These are phyloP conservation scores for Stramenopiles sp. DNA, from an alignment of 352 stramenopile genomes.

Conservation along the genomic window DNA sequence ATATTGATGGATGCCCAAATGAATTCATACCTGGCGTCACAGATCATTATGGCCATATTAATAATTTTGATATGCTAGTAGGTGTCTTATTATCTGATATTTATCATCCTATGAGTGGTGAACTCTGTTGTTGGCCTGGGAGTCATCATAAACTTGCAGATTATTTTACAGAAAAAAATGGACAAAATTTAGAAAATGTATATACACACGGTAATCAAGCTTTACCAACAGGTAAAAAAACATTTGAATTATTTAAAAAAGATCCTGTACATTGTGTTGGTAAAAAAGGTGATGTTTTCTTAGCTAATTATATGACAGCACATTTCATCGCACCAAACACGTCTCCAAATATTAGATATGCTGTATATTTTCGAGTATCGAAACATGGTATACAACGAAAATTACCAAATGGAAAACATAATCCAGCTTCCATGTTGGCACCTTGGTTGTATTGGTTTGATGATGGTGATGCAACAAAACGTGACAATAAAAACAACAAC, in stretches of 20 bases:
- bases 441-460: neutral
- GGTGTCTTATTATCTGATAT: neutral
- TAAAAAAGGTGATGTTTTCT: neutral
- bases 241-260: neutral
- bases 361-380: neutral
- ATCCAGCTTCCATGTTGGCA: neutral
- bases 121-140: neutral
- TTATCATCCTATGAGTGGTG: neutral
- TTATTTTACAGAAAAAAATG: neutral
- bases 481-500: neutral
- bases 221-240: neutral
- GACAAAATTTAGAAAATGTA: neutral
- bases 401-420: neutral
- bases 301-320: neutral
- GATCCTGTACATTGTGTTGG: neutral
- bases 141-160: neutral
- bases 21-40: neutral
- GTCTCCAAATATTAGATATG: neutral
- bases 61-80: neutral
- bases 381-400: neutral
- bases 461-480: neutral
- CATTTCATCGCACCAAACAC: neutral
- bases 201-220: neutral
- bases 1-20: conserved; percentile 3
- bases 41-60: neutral